Evolutionary conservation across 768 basidiomycete species (phyloP), one percentile per base, ranked within the genome.

Genomic region (Saitozyma podzolica): DNA sequence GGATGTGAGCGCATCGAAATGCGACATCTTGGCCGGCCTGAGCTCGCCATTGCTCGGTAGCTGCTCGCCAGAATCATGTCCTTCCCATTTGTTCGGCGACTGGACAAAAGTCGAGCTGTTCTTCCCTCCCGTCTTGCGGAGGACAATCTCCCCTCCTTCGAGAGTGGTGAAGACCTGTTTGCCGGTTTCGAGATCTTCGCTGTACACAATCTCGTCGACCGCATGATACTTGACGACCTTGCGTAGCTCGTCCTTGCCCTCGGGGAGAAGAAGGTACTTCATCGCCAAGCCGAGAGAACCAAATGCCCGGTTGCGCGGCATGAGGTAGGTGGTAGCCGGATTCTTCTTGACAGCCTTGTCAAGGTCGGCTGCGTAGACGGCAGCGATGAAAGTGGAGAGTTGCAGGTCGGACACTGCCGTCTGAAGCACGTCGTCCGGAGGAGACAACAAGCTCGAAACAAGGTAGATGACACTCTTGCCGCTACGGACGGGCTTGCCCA

Each of bases 231-330:
- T 82, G 56, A 99, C 84, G 45, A 98, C 88, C 40, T 84, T 86
- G 70, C 88, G 87, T 51, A 98, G 81, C 74, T 97, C 93, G 59
- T 84, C 78, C 74, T 88, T 91, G 6, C 89, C 87, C 40, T 77
- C 75, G 2, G 90, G 82, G 0, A 89, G 82, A 13, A 97, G 85
- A 10, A 99, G 85, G 78, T 97, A 92, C 14, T 84, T 85, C 80
- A 90, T 92, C 65, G 91, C 88, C 50, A 99, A 85, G 6, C 96
- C 96, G 7, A 98, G 84, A 8, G 87, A 85, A 64, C 87, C 85
- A 82, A 96, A 99, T 0, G 92, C 96, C n/a, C 81, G 76, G 73
- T 99, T 99, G 50, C 85, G 87, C 9, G 96, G 96, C 41, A 96
- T 87, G 47, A 99, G 84, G 61, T 92, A 84, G 3, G 93, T 89